These are phyloP conservation scores for Exophiala sideris DNA, from an alignment of 2,329 filamentous ascomycete species.

Conservation along the genomic window DNA sequence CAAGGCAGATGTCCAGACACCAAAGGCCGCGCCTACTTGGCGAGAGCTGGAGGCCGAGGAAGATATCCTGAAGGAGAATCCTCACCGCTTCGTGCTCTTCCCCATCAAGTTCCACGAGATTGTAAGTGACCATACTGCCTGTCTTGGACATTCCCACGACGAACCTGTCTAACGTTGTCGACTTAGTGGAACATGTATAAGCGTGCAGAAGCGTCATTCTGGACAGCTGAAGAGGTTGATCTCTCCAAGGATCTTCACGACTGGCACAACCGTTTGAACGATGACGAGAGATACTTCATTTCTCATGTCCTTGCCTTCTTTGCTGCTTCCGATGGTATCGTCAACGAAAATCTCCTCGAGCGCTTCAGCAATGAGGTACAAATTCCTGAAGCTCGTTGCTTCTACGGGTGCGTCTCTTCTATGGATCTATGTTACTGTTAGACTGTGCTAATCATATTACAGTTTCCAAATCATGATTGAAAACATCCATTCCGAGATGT, in stretches of 20 bases:
- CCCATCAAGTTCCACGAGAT: slow-evolving; percentile 68
- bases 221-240: slow-evolving; percentile 99
- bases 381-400: slow-evolving; percentile 96
- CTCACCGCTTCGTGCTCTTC: slow-evolving; percentile 93
- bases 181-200: slow-evolving; percentile 96
- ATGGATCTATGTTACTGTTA: neutral
- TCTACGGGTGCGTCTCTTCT: slow-evolving; percentile 62
- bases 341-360: slow-evolving; percentile 99
- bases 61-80: slow-evolving; percentile 92
- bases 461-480: slow-evolving; percentile 90
- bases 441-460: neutral
- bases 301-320: slow-evolving; percentile 99
- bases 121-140: slow-evolving; percentile 10
- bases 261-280: slow-evolving; percentile 96
- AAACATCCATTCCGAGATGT: slow-evolving; percentile 99
- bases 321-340: slow-evolving; percentile 95
- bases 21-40: slow-evolving; percentile 48
- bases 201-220: slow-evolving; percentile 99
- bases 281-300: slow-evolving; percentile 97
- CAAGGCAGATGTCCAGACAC: slow-evolving; percentile 46
- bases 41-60: slow-evolving; percentile 74
- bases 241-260: slow-evolving; percentile 98
- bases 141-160: slow-evolving; percentile 33
- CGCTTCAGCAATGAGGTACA: slow-evolving; percentile 97
- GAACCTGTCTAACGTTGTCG: slow-evolving; percentile 58